These are phyloP conservation scores for Aegilops sharonensis DNA, from an alignment of 176 grass and related monocot genomes.

Conservation along the genomic window DNA sequence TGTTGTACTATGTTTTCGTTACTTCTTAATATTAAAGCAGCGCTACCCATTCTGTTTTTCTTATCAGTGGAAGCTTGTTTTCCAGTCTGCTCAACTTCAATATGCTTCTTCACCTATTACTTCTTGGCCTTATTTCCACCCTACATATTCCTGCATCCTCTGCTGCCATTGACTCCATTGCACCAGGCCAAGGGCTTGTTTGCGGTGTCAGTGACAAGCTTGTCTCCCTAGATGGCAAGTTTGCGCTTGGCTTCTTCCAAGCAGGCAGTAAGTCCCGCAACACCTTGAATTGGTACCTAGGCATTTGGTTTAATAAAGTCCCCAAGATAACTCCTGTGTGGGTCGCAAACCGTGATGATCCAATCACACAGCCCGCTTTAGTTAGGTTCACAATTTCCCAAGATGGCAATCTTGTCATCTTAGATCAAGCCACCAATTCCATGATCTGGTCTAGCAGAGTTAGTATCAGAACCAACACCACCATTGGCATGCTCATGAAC, in stretches of 20 bases:
- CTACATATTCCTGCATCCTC: neutral
- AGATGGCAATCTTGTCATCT: slow-evolving; percentile 15
- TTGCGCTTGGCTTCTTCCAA: slow-evolving; percentile 8
- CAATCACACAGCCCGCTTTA: neutral
- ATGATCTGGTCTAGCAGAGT: slow-evolving; percentile 8
- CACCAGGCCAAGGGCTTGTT: slow-evolving; percentile 4
- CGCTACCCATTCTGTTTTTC: neutral
- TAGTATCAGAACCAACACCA: neutral
- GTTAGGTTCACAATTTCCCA: neutral
- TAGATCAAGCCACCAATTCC: neutral
- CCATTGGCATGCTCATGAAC: neutral
- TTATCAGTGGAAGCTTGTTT: neutral
- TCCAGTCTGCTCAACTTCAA: neutral
- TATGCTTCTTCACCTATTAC: neutral
- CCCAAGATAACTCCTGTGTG: neutral
- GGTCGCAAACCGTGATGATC: neutral
- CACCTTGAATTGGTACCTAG: slow-evolving; percentile 19
- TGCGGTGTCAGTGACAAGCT: neutral
- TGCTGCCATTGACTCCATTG: neutral
- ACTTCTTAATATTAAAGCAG: neutral
- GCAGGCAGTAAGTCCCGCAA: neutral
- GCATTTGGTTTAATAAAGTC: slow-evolving; percentile 28
- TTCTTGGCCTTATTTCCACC: neutral
- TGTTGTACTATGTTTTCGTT: neutral
- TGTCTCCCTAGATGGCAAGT: slow-evolving; percentile 1